phyloP scores from a whole-genome alignment of 352 stramenopile genomes.

The Phytophthora litchii region DNA sequence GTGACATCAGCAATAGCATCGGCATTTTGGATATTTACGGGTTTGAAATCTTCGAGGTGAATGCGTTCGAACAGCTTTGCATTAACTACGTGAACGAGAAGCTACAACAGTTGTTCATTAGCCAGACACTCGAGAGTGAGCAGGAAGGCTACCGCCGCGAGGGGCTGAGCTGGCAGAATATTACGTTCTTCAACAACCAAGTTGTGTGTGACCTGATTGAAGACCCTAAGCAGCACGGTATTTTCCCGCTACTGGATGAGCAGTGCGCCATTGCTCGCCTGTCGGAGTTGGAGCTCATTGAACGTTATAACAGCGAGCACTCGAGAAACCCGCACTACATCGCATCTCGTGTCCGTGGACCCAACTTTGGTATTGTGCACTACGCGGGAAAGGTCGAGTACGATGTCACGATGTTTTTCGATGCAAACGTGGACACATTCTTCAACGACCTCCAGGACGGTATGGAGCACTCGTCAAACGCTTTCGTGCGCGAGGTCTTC shows the following conservation, averaged over 20 bases:
- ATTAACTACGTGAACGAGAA: constrained; percentile 93
- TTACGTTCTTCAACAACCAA: constrained; percentile 90
- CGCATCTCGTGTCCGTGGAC: constrained; percentile 67
- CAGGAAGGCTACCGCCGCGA: constrained; percentile 83
- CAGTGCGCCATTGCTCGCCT: constrained; percentile 76
- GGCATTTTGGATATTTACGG: constrained; percentile 92
- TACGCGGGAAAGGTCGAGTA: constrained; percentile 90
- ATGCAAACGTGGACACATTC: constrained; percentile 87
- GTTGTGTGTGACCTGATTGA: constrained; percentile 90
- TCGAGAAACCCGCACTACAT: constrained; percentile 78
- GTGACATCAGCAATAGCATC: constrained; percentile 77
- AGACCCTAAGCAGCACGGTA: constrained; percentile 78
- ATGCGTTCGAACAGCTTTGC: constrained; percentile 91
- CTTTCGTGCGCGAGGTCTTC: constrained; percentile 82
- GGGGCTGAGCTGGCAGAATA: constrained; percentile 74
- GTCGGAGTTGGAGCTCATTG: constrained; percentile 77
- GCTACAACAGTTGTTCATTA: constrained; percentile 89
- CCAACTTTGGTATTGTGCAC: constrained; percentile 82
- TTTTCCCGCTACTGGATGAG: constrained; percentile 84
- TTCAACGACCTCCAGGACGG: constrained; percentile 81
- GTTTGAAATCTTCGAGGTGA: constrained; percentile 91
- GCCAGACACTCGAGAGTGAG: constrained; percentile 78
- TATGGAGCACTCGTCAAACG: constrained; percentile 75
- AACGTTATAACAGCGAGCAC: constrained; percentile 78
- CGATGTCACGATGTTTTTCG: constrained; percentile 85